phyloP scores from a whole-genome alignment of 2,329 filamentous ascomycete genomes.

The Neofusicoccum kwambonambiense region DNA sequence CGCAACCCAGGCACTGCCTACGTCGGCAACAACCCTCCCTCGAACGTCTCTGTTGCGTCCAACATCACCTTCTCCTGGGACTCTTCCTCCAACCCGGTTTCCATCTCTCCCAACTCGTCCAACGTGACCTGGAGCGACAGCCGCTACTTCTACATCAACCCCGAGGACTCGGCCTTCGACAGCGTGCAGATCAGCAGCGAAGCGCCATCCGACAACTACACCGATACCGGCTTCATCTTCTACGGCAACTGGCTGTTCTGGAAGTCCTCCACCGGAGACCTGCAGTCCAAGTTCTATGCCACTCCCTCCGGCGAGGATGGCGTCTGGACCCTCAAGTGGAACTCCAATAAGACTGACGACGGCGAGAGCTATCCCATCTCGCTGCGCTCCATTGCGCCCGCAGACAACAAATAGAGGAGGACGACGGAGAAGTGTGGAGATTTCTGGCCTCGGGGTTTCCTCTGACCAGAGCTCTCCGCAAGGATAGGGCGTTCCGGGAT shows the following conservation, averaged over 20 bases:
- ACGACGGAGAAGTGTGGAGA: too few species aligned
- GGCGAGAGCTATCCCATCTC: constrained; percentile 1
- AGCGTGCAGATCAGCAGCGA: neutral
- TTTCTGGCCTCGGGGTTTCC: too few species aligned
- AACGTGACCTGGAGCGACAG: neutral
- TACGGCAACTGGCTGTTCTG: constrained; percentile 15
- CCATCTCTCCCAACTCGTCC: constrained; percentile 4
- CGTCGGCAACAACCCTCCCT: constrained; percentile 7
- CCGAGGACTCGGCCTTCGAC: constrained; percentile 3
- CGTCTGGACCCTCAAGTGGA: constrained; percentile 11
- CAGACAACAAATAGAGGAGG: neutral
- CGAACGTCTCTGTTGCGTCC: constrained; percentile 5
- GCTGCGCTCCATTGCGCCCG: constrained; percentile 3
- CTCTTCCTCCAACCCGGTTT: neutral
- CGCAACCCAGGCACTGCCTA: neutral
- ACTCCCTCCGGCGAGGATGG: constrained; percentile 4
- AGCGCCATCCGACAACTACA: constrained; percentile 5
- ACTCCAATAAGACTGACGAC: neutral
- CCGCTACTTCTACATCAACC: constrained; percentile 14
- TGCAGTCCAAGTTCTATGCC: constrained; percentile 15
- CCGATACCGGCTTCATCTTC: constrained; percentile 14
- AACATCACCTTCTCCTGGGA: constrained; percentile 13
- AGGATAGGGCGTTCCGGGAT: too few species aligned
- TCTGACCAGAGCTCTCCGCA: too few species aligned
- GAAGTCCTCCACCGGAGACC: neutral